These are phyloP conservation scores for Acrodontium crateriforme DNA, from an alignment of 2,329 filamentous ascomycete species.

Conservation along the genomic window DNA sequence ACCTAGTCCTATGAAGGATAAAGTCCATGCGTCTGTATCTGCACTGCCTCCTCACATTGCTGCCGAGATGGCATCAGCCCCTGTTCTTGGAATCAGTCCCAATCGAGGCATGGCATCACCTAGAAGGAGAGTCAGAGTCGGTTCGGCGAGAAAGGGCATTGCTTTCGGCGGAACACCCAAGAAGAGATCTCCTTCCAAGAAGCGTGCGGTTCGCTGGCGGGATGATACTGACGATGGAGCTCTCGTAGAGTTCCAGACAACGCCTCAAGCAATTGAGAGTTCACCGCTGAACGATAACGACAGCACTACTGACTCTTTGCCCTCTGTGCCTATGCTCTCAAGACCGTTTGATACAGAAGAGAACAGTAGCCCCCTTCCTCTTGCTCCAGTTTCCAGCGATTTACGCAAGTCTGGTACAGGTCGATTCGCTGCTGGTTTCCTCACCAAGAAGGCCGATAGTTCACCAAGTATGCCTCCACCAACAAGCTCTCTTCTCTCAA, in stretches of 20 bases:
- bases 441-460: constrained; percentile 53
- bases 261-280: constrained; percentile 55
- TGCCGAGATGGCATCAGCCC: constrained; percentile 8
- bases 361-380: constrained; percentile 44
- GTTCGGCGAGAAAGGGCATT: constrained; percentile 53
- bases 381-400: constrained; percentile 43
- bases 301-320: neutral
- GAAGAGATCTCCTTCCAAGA: constrained; percentile 40
- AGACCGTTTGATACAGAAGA: constrained; percentile 15
- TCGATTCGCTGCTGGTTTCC: constrained; percentile 78
- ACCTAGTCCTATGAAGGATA: constrained; percentile 35
- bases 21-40: constrained; percentile 18
- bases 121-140: constrained; percentile 54
- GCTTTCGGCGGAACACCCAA: constrained; percentile 56
- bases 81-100: constrained; percentile 11
- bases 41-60: constrained; percentile 16
- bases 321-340: neutral
- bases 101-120: constrained; percentile 54
- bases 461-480: constrained; percentile 35
- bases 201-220: constrained; percentile 78
- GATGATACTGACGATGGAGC: constrained; percentile 79
- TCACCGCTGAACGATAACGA: constrained; percentile 34
- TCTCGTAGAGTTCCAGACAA: constrained; percentile 82
- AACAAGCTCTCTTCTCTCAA: constrained; percentile 42
- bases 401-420: constrained; percentile 35